Evolutionary conservation across 225 moss, liverwort and hornwort genomes (phyloP), one percentile per base, ranked within the genome.

Genomic region (Sphagnum tenellum): DNA sequence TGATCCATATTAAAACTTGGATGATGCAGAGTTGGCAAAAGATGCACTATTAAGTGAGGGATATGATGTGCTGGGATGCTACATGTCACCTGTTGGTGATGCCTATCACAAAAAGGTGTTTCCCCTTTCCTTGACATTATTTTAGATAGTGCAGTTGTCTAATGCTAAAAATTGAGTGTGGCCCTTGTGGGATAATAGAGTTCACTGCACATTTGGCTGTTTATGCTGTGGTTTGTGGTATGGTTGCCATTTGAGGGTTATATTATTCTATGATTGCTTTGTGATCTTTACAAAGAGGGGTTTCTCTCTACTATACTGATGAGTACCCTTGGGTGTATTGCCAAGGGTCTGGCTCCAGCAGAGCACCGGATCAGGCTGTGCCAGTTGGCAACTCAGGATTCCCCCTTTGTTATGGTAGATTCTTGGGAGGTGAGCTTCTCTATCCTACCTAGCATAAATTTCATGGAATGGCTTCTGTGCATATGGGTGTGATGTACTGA

Each of bases 11-110:
- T 29, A 29, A 29, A 29, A 29, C 29, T 46, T 57, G 29, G 61
- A 66, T 58, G 48, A 2, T 64, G 67, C 76, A 98, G 96, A 98
- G 70, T 72, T 93, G 72, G 96, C 88, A 76, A 80, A 83, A 69
- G 96, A 98, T 73, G 87, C 90, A 45, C 87, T 98, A 7, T 76
- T 72, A 69, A 79, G 76, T 45, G 90, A 90, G 70, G 96, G 90
- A 47, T 98, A 89, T 70, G 90, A 93, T 56, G 93, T 98, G 12
- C 75, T 90, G 63, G 96, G 96, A 29, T 89, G 79, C 45, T 98
- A 98, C 66, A 85, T 98, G 82, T 98, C 96, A 71, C 96, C 96
- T 45, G 90, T 93, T 55, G 87, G 87, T 73, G 96, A 98, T 71
- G 66, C 69, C 0, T 98, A 93, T 62, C 74, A 79, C 64, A 90